Base-by-base conservation (phyloP, 805 yeast species). In the Wickerhamiella spandovensis region DNA sequence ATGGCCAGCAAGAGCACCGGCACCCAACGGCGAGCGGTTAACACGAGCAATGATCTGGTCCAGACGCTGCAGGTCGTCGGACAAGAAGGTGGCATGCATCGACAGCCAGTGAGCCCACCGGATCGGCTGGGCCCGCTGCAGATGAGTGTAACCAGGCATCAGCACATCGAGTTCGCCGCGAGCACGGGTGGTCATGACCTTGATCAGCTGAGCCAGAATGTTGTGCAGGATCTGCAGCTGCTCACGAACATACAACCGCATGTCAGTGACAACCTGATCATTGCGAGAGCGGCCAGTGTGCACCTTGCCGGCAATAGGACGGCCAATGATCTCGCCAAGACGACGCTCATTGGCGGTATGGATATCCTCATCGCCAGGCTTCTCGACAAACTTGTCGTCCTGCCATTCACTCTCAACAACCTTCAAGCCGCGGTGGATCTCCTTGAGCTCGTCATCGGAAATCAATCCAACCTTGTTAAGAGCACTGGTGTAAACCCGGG, bases 281-380 rank as follows among this genome's bases (percentile, higher is more conserved):
- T 92, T 92, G 75, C 99, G 81, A 45, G 95, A 85, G 65, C 99
- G 80, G 54, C 99, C 99, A n/a, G 99, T 92, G 67, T 92, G 99
- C 28, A 92, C 97, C 62, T 92, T 92, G 41, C 99, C 99, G 15
- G 97, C 85, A 64, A 92, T 90, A 50, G 79, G 80, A 61, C 80
- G 81, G 51, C 98, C 99, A 61, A 92, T 92, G 49, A 92, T 72
- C 70, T 92, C 99, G 47, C 99, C 98, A 55, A 92, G 73, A 63
- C 98, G 77, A 71, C 99, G 84, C 72, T 92, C 99, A 64, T 92
- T 92, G 43, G 98, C 98, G 43, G 99, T 92, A 67, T 92, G 99
- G 56, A 92, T 92, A 63, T 92, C 99, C 68, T 92, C 99, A 67
- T 92, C 99, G 38, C 94, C 95, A 12, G 82, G 76, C 63, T 84